Evolutionary conservation across 495 filamentous ascomycete genomes (phyloP).

Genomic region (Penicillium ochrochloron): DNA sequence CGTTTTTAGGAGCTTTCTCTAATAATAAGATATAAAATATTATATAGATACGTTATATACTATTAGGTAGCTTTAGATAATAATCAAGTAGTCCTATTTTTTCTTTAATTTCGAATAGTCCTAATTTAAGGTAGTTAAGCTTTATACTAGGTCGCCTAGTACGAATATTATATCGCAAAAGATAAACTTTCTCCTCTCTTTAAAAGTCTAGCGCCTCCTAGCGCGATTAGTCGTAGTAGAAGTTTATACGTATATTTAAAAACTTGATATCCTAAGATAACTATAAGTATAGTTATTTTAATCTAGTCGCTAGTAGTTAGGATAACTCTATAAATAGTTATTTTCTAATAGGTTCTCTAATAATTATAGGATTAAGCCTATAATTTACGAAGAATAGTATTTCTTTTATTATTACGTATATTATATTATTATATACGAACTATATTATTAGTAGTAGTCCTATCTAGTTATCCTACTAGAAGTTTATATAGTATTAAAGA

Average conservation of each 20-base stretch:
- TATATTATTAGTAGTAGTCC: conserved; percentile 29
- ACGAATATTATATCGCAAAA: conserved; percentile 8
- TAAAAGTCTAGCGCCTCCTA: background rate
- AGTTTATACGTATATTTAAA: background rate
- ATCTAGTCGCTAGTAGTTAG: background rate
- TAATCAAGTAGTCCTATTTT: conserved; percentile 21
- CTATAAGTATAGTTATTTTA: conserved; percentile 6
- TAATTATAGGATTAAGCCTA: conserved; percentile 9
- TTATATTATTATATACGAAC: conserved; percentile 32
- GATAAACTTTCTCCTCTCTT: conserved; percentile 11
- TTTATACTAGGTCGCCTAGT: conserved; percentile 13
- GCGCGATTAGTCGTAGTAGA: conserved; percentile 6
- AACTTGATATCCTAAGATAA: background rate
- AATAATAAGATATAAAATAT: conserved; percentile 18
- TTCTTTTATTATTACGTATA: background rate
- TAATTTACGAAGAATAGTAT: conserved; percentile 29
- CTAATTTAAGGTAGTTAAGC: conserved; percentile 13
- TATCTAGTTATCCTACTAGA: conserved; percentile 36
- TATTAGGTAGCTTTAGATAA: conserved; percentile 11
- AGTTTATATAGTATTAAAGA: conserved; percentile 15
- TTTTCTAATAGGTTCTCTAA: conserved; percentile 1
- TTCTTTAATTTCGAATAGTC: conserved; percentile 18
- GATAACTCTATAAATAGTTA: background rate
- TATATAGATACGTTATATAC: conserved; percentile 9
- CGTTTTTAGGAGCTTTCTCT: conserved; percentile 9